These are phyloP conservation scores for Phytophthora capsici DNA, from an alignment of 352 stramenopile genomes.

Conservation along the genomic window DNA sequence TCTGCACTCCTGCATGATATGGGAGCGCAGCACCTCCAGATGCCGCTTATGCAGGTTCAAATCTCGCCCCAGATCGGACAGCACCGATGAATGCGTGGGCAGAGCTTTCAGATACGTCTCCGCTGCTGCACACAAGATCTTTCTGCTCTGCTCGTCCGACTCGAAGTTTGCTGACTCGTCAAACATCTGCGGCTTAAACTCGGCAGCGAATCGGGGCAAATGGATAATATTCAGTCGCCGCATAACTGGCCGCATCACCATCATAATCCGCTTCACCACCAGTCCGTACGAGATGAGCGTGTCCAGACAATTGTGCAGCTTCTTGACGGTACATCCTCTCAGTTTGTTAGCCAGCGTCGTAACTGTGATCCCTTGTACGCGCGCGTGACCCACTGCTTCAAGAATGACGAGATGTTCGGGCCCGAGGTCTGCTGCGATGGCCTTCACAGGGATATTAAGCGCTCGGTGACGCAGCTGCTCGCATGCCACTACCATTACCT, in stretches of 20 bases:
- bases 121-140: constrained; percentile 58
- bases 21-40: constrained; percentile 62
- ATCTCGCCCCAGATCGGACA: constrained; percentile 76
- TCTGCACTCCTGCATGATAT: constrained; percentile 78
- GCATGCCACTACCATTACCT: constrained; percentile 61
- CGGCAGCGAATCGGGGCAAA: constrained; percentile 66
- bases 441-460: constrained; percentile 68
- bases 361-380: constrained; percentile 63
- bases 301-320: constrained; percentile 78
- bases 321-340: constrained; percentile 58
- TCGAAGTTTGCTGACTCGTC: constrained; percentile 78
- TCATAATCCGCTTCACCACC: constrained; percentile 86
- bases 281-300: constrained; percentile 80
- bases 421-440: constrained; percentile 68
- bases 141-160: constrained; percentile 82
- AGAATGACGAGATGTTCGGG: constrained; percentile 71
- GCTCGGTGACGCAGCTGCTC: constrained; percentile 69
- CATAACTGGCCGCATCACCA: constrained; percentile 65
- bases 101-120: constrained; percentile 69
- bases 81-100: constrained; percentile 64
- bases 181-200: constrained; percentile 72
- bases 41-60: constrained; percentile 75
- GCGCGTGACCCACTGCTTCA: constrained; percentile 60
- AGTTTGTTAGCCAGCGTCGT: constrained; percentile 50
- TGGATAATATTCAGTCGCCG: constrained; percentile 83